Evolutionary conservation across 768 basidiomycete species (phyloP).

Genomic region (Phlebiopsis flavidoalba): DNA sequence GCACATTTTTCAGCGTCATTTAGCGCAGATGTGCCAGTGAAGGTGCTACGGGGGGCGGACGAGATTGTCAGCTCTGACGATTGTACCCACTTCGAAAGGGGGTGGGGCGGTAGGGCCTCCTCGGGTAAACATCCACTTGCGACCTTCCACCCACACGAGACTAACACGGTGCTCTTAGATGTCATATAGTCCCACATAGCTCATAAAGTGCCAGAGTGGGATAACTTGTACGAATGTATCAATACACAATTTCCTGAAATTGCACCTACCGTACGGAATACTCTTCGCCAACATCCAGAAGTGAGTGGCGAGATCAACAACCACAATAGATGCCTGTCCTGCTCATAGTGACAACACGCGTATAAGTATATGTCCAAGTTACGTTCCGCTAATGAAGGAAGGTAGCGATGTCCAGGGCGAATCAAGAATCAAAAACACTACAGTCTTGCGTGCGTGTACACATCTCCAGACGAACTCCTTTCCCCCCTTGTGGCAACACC

Average conservation of each 20-base stretch:
- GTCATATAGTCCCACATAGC: constrained; percentile 56
- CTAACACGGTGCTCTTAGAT: constrained; percentile 30
- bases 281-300: too few relatives aligned
- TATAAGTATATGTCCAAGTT: too few relatives aligned
- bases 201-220: neutral
- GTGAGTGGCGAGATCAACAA: too few relatives aligned
- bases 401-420: too few relatives aligned
- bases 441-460: neutral
- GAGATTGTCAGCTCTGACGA: constrained; percentile 26
- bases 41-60: constrained; percentile 48
- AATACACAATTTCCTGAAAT: neutral
- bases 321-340: too few relatives aligned
- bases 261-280: too few relatives aligned
- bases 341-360: too few relatives aligned
- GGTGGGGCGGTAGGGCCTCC: constrained; percentile 87
- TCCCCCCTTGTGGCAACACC: constrained; percentile 1
- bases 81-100: constrained; percentile 27
- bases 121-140: constrained; percentile 54
- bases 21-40: constrained; percentile 58
- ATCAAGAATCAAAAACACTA: neutral
- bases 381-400: too few relatives aligned
- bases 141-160: neutral
- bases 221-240: neutral
- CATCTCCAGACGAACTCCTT: neutral
- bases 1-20: constrained; percentile 4